These are phyloP conservation scores for Hanseniaspora pseudoguilliermondii DNA, from an alignment of 805 yeast species.

Conservation along the genomic window DNA sequence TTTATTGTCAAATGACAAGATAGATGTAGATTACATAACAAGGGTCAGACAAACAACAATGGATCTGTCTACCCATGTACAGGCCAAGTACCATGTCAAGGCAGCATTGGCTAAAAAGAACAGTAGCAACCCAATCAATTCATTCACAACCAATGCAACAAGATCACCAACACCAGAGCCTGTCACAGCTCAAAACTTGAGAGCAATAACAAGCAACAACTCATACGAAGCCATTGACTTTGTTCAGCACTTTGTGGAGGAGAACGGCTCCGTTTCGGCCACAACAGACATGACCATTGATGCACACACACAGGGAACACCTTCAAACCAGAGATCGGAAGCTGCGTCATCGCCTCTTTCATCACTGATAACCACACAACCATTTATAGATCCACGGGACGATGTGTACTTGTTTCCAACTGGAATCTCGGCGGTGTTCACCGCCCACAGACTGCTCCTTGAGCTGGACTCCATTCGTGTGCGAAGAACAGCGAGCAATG, in stretches of 20 bases:
- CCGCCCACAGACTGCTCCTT: conserved; percentile 53
- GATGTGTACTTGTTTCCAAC: conserved; percentile 78
- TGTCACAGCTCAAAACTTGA: neutral
- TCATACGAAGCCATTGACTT: conserved; percentile 7
- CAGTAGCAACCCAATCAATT: neutral
- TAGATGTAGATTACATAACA: conserved; percentile 22
- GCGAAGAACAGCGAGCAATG: conserved; percentile 18
- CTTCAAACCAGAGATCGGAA: neutral
- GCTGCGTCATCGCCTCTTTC: neutral
- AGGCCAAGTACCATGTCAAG: conserved; percentile 63
- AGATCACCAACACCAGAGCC: conserved; percentile 2
- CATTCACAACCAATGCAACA: neutral
- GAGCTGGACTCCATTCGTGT: conserved; percentile 28
- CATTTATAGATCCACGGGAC: conserved; percentile 29
- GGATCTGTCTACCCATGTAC: conserved; percentile 59
- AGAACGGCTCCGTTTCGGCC: conserved; percentile 11
- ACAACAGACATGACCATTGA: neutral
- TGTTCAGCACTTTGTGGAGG: conserved; percentile 13
- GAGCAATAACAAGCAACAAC: neutral
- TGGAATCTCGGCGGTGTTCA: conserved; percentile 87
- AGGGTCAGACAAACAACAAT: neutral
- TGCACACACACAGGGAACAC: neutral
- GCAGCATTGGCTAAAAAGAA: conserved; percentile 15
- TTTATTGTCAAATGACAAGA: neutral
- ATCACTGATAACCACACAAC: neutral